Evolutionary conservation across 257 asterid species (phyloP), one percentile per base, ranked within the genome.

Genomic region (Thymus quinquecostatus): DNA sequence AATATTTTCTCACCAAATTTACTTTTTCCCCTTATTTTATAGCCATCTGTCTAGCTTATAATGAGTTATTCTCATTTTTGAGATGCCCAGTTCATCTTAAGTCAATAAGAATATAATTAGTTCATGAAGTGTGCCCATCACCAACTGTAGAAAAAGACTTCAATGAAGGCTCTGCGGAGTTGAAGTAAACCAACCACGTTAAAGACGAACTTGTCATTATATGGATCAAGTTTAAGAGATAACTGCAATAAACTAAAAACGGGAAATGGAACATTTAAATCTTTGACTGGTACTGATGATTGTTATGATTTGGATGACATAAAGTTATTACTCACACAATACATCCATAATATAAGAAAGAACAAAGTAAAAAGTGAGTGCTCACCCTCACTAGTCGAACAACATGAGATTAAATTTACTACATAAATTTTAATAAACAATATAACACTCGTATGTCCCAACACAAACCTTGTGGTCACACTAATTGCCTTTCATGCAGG

Each of bases 81-180:
- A 21, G 21, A 21, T 21, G 21, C 21, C 21, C 21, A 21, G 21
- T 21, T 21, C 21, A 21, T 21, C 21, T 21, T 21, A 21, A 21
- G 21, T 21, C 21, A 21, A 21, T 21, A 21, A 21, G 21, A 21
- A 21, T 21, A 21, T 21, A 21, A 21, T 21, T 21, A 21, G 21
- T 60, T 79, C 67, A 48, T 73, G 73, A 58, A 64, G 33, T 2
- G 85, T 62, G 71, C 80, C 77, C 98, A 92, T 92, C 48, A 49
- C 56, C 51, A 53, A 64, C 60, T 11, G 65, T 51, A 69, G 56
- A 60, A 29, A 12, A 8, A 34, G 33, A 48, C 45, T 53, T 40
- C 57, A 62, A 41, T 3, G 60, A 77, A 61, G 63, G 68, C 21
- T 68, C 90, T 82, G 86, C 75, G 58, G 61, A 61, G 54, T 69